Base-by-base conservation (phyloP, 1,139 yeast genomes). In the Scheffersomyces insectosa region DNA sequence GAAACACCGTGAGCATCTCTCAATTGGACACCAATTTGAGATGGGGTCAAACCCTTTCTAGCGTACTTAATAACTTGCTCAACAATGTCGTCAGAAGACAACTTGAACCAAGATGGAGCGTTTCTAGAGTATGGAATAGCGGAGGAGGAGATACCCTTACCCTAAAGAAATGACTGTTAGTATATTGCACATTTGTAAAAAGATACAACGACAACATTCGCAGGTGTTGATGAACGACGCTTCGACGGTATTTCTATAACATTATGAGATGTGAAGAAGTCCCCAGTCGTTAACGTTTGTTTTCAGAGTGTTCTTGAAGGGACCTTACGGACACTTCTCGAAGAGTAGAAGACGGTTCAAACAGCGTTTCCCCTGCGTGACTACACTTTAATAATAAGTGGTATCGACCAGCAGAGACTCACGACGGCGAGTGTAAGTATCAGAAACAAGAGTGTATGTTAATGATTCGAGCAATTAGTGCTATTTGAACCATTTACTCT, bases 1-100 rank as follows among this genome's bases (percentile, higher is more conserved):
- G 97, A 85, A 67, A 93, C 98, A 80, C 99, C 99, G 82, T 95
- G 99, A 66, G 98, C 95, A 80, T 93, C 99, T 85, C 99, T 91
- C 77, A 93, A 89, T 70, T 90, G 79, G 70, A 93, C 99, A 88
- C 99, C 99, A 63, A 93, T 93, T 79, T 90, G 96, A 66, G 99
- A 93, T 68, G 99, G 99, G 64, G 98, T 89, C 76, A 90, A 81
- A 89, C 99, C 99, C 86, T 93, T 93, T 83, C 97, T 90, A 72
- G 99, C 99, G 83, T 90, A 89, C 88, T 93, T 95, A 91, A 86
- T 77, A 80, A 91, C 85, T 82, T 90, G 97, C 81, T 95, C 99
- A 77, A 91, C 90, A 66, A 93, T 95, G 62, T 90, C 88, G 62
- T 90, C 97, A 63, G 96, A 76, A 53, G 97, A 82, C 67, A 89